Evolutionary conservation across 2,329 filamentous ascomycete species (phyloP).

Genomic region (Orbilia blumenaviensis): DNA sequence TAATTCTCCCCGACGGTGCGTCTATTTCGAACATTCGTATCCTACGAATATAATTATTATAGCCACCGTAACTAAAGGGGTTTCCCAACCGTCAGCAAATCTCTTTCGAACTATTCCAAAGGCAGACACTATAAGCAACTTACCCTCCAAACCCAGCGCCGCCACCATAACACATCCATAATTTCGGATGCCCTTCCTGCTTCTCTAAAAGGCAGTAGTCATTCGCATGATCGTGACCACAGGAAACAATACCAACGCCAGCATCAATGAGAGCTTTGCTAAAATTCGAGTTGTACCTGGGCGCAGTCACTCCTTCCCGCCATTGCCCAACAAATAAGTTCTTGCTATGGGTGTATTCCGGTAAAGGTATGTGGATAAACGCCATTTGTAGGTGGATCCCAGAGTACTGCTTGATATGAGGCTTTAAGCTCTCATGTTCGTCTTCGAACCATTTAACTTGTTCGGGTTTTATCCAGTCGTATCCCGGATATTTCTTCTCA

Average conservation of each 20-base stretch:
- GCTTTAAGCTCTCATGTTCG: slow-evolving; percentile 77
- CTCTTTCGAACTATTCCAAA: background rate
- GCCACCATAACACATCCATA: slow-evolving; percentile 99
- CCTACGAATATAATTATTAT: slow-evolving; percentile 82
- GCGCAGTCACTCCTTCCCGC: slow-evolving; percentile 86
- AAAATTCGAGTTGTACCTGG: slow-evolving; percentile 90
- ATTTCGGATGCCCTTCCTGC: slow-evolving; percentile 64
- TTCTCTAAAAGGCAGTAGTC: slow-evolving; percentile 86
- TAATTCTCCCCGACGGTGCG: slow-evolving; percentile 85
- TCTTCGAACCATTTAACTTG: slow-evolving; percentile 95
- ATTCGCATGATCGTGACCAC: slow-evolving; percentile 94
- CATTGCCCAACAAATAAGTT: slow-evolving; percentile 74
- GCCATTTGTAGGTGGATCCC: slow-evolving; percentile 94
- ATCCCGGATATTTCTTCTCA: slow-evolving; percentile 85
- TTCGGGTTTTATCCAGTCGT: slow-evolving; percentile 94
- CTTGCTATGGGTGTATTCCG: slow-evolving; percentile 75
- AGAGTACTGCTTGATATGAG: slow-evolving; percentile 82
- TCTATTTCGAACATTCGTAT: slow-evolving; percentile 92
- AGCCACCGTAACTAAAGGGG: slow-evolving; percentile 72
- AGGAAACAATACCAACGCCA: slow-evolving; percentile 69
- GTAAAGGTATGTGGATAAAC: slow-evolving; percentile 96
- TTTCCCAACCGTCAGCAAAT: slow-evolving; percentile 13
- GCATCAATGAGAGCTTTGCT: slow-evolving; percentile 86
- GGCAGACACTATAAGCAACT: background rate
- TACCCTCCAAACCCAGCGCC: slow-evolving; percentile 90